These are phyloP conservation scores for Moricandia moricandioides DNA, from an alignment of 345 rosid genomes.

Conservation along the genomic window DNA sequence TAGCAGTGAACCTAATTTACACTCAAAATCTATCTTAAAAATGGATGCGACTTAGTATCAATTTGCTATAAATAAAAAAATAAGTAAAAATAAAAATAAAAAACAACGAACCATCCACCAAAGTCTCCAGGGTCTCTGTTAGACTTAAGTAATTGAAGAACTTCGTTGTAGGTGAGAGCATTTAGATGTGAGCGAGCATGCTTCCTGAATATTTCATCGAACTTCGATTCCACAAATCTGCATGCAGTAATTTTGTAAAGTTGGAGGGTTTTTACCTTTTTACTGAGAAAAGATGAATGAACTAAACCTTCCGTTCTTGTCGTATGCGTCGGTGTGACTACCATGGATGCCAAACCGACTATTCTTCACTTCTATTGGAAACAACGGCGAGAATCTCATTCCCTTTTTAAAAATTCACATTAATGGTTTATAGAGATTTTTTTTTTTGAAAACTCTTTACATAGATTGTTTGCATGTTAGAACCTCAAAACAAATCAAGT, in stretches of 20 bases:
- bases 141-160: constrained; percentile 43
- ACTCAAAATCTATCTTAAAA: too few species aligned
- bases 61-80: background rate
- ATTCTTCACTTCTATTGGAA: constrained; percentile 68
- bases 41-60: background rate
- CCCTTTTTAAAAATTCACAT: constrained; percentile 43
- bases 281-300: too few species aligned
- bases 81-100: background rate
- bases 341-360: constrained; percentile 58
- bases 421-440: background rate
- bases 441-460: too few species aligned
- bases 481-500: background rate
- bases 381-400: constrained; percentile 48
- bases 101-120: constrained; percentile 49
- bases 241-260: too few species aligned
- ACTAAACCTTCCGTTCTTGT: constrained; percentile 68
- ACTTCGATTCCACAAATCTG: constrained; percentile 68
- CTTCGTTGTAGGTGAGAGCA: constrained; percentile 51
- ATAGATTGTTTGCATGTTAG: background rate
- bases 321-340: constrained; percentile 71
- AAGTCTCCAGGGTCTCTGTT: constrained; percentile 53
- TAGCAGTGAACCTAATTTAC: too few species aligned
- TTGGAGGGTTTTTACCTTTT: too few species aligned
- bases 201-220: constrained; percentile 66
- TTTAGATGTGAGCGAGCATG: constrained; percentile 44